Percentiles rank a stretch among this genome's conserved stretches.
These are phyloP conservation scores for Thielaviopsis cerberus DNA, from an alignment of 2,329 filamentous ascomycete species.

Conservation along the genomic window DNA sequence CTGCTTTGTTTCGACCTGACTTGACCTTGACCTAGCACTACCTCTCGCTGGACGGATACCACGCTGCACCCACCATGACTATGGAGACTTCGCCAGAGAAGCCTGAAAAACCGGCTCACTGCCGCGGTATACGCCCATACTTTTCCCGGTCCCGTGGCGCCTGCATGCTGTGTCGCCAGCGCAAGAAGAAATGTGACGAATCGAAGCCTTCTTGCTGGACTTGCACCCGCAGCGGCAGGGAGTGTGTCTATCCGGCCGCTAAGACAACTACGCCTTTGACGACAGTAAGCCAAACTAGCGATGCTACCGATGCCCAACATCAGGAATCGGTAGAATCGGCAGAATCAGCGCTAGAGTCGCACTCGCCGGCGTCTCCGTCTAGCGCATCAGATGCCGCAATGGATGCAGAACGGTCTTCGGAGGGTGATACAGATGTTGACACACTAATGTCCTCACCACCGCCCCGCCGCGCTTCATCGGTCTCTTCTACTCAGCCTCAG, in stretches of 20 bases:
- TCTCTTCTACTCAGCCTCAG: not conserved
- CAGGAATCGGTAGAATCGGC: not conserved
- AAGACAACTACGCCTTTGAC: not conserved
- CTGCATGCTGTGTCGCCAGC: conserved; percentile 18
- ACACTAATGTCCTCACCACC: not conserved
- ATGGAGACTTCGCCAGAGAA: not conserved
- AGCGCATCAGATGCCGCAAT: not conserved
- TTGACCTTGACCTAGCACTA: not conserved
- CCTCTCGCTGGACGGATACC: not conserved
- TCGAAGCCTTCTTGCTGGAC: conserved; percentile 16
- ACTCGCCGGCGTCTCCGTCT: not conserved
- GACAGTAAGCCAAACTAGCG: not conserved
- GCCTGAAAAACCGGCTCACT: conserved; percentile 3
- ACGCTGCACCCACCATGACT: not conserved
- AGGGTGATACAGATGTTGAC: not conserved
- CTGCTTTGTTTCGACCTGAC: not conserved
- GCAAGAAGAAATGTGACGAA: conserved; percentile 20
- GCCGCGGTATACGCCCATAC: conserved; percentile 9
- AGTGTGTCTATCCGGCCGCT: conserved; percentile 7
- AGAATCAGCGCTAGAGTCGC: not conserved
- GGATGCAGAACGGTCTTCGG: not conserved
- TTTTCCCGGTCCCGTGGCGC: conserved; percentile 13
- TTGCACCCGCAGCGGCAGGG: conserved; percentile 9
- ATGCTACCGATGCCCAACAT: not conserved
- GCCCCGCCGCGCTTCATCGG: not conserved